Evolutionary conservation across 768 basidiomycete species (phyloP).

Genomic region (Bullera alba): DNA sequence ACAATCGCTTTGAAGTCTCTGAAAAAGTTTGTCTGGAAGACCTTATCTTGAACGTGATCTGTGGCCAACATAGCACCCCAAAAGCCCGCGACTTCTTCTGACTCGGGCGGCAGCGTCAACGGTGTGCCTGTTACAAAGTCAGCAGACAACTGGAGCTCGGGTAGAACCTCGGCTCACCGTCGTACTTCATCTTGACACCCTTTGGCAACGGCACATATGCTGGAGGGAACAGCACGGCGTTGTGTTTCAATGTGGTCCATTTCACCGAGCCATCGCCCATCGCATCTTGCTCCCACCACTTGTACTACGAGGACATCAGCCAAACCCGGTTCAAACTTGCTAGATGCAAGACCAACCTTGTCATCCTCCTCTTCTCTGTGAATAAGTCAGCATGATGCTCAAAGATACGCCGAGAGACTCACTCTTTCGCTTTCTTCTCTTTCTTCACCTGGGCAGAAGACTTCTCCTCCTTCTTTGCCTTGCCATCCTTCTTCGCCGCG

Average conservation of each 20-base stretch:
- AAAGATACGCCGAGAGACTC: constrained; percentile 46
- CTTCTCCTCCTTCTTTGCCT: constrained; percentile 25
- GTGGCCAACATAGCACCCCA: constrained; percentile 88
- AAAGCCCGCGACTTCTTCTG: constrained; percentile 96
- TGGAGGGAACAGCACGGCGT: constrained; percentile 90
- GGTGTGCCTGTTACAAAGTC: constrained; percentile 57
- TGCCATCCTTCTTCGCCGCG: constrained; percentile 11
- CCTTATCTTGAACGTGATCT: constrained; percentile 78
- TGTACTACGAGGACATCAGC: constrained; percentile 47
- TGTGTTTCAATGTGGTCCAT: constrained; percentile 93
- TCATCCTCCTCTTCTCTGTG: constrained; percentile 56
- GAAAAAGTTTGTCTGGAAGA: constrained; percentile 94
- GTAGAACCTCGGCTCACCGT: constrained; percentile 66
- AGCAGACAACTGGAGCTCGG: background rate
- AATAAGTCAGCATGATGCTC: constrained; percentile 45
- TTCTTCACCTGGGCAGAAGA: constrained; percentile 16
- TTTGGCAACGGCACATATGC: constrained; percentile 80
- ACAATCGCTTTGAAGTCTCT: constrained; percentile 75
- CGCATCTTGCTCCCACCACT: constrained; percentile 72
- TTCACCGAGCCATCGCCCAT: constrained; percentile 67
- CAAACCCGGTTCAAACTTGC: background rate
- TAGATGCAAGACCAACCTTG: constrained; percentile 26
- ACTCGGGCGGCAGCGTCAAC: constrained; percentile 69
- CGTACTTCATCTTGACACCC: constrained; percentile 86
- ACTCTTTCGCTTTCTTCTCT: constrained; percentile 50